Evolutionary conservation across 176 grass and related monocot species (phyloP).

Genomic region (Eragrostis curvula): DNA sequence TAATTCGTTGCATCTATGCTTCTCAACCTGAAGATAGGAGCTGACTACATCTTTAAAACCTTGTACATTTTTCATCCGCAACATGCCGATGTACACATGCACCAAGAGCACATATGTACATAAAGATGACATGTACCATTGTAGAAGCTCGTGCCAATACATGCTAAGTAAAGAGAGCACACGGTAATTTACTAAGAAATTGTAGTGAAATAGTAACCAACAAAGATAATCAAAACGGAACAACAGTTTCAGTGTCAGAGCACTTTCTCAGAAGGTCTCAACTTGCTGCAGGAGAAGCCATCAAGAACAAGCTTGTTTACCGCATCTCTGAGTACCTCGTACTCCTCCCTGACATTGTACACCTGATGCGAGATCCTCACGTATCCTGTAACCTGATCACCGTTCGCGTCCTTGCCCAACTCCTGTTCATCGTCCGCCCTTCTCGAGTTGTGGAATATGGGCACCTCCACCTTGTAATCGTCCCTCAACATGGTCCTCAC

Average conservation of each 20-base stretch:
- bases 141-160: not conserved
- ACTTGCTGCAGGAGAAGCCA: conserved; percentile 72
- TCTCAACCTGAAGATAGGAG: not conserved
- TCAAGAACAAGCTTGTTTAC: conserved; percentile 82
- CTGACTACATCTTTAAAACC: not conserved
- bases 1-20: not conserved
- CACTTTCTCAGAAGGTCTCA: conserved; percentile 44
- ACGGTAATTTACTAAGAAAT: not conserved
- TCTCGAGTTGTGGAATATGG: conserved; percentile 79
- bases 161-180: not conserved
- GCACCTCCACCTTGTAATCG: conserved; percentile 84
- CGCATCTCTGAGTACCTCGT: conserved; percentile 71
- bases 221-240: not conserved
- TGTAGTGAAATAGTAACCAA: not conserved
- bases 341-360: conserved; percentile 91
- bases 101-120: not conserved
- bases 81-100: not conserved
- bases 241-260: not conserved
- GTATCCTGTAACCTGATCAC: conserved; percentile 66
- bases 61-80: not conserved
- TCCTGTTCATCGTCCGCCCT: conserved; percentile 39
- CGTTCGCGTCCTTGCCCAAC: conserved; percentile 31
- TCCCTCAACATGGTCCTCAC: conserved; percentile 68
- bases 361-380: conserved; percentile 93
- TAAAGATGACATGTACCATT: not conserved